Base-by-base conservation (phyloP, 805 yeast species). In the Kluyveromyces nonfermentans region DNA sequence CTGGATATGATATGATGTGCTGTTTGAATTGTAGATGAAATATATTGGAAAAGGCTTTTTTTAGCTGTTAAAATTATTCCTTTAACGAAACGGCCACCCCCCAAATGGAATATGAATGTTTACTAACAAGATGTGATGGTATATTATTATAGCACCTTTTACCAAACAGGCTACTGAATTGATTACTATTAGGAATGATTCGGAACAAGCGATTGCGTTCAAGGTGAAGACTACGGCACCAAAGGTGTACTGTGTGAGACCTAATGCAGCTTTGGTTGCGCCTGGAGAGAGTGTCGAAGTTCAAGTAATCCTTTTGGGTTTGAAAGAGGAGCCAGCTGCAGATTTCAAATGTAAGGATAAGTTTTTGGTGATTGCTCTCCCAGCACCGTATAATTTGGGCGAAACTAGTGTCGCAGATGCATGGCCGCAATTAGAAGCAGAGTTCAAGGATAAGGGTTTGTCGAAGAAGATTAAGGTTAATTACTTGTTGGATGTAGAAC, bases 191-290 rank as follows among this genome's bases (percentile, higher is more conserved):
- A 62, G 71, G 34, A 83, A 84, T 63, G 81, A 79, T 54, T 69
- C 82, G 34, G 64, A 76, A 14, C 71, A 71, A 43, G 68, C 78
- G 28, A 72, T 80, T 37, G 96, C 96, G 25, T 93, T 87, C 74
- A 93, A 93, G 70, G 97, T 93, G 60, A 93, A 90, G 70, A 90
- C 98, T 37, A 93, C 98, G 6, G 97, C 97, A 8, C 98, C 98
- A 48, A 89, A 86, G 65, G 72, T 86, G 65, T 82, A 89, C 72
- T 86, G 96, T 65, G 97, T 93, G 42, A 82, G 96, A 68, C 98
- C 98, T 50, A 93, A 89, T 64, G 90, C 97, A 47, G 78, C 93
- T 14, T 64, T 82, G 31, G 71, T 93, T 45, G 72, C 71, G 22
- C 89, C 97, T 12, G 93, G 94, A 31, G 75, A 77, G 51, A 63